Evolutionary conservation across 2,329 filamentous ascomycete species (phyloP).

Genomic region (Ascochyta fabae): DNA sequence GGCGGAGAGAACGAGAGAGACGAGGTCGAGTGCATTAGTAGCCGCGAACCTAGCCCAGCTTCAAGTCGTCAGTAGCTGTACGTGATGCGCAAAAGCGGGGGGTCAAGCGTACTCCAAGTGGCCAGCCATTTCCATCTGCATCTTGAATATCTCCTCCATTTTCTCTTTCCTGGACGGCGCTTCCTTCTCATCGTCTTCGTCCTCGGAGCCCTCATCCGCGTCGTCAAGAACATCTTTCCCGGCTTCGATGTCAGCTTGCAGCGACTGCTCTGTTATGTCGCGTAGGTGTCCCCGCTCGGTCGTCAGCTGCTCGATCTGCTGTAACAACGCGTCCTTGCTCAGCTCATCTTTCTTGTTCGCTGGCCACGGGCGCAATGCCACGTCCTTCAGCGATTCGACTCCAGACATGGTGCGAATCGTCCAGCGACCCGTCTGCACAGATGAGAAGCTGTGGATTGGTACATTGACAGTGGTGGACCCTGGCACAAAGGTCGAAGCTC

Average conservation of each 20-base stretch:
- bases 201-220: constrained; percentile 53
- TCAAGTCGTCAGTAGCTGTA: constrained; percentile 12
- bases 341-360: constrained; percentile 58
- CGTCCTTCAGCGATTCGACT: constrained; percentile 42
- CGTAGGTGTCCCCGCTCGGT: constrained; percentile 81
- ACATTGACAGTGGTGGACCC: constrained; percentile 17
- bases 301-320: constrained; percentile 81
- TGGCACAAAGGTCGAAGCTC: constrained; percentile 27
- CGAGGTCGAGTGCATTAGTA: constrained; percentile 41
- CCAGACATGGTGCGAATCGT: constrained; percentile 29
- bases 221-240: constrained; percentile 51
- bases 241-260: constrained; percentile 70
- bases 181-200: constrained; percentile 51
- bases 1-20: constrained; percentile 41
- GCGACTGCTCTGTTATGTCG: constrained; percentile 73
- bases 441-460: constrained; percentile 2
- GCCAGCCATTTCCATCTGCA: constrained; percentile 51
- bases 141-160: constrained; percentile 49
- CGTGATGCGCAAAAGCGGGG: constrained; percentile 54
- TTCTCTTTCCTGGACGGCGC: constrained; percentile 43
- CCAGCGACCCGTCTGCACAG: constrained; percentile 1
- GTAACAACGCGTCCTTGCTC: constrained; percentile 62
- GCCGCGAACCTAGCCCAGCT: constrained; percentile 43
- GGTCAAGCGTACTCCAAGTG: constrained; percentile 56
- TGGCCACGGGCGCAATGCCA: constrained; percentile 71